A percentile compares a stretch with the other conserved stretches of the same genome.
phyloP scores from a whole-genome alignment of 345 rosid species.

The Syzygium jambos region DNA sequence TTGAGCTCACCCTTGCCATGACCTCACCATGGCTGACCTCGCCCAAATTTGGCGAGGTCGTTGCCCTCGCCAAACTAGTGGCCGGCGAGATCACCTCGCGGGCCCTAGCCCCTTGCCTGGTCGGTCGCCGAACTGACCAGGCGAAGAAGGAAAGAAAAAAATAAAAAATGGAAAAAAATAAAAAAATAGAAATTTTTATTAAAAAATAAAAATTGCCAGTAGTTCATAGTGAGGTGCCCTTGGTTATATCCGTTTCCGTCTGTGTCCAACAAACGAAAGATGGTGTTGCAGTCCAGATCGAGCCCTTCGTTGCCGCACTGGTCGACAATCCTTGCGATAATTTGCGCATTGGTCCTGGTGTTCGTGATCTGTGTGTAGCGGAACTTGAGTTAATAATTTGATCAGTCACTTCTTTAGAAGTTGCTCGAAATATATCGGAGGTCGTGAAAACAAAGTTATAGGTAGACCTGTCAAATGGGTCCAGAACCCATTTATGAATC shows the following conservation, averaged over 20 bases:
- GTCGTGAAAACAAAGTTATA: background rate
- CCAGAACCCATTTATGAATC: too few relatives aligned
- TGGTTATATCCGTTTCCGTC: slow-evolving; percentile 28
- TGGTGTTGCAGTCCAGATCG: slow-evolving; percentile 30
- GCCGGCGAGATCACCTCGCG: too few relatives aligned
- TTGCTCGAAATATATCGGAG: background rate
- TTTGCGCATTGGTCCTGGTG: slow-evolving; percentile 24
- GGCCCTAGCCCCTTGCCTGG: too few relatives aligned
- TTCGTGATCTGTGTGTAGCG: slow-evolving; percentile 28
- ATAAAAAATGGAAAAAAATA: too few relatives aligned
- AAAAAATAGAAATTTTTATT: too few relatives aligned
- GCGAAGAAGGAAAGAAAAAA: too few relatives aligned
- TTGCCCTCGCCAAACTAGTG: too few relatives aligned
- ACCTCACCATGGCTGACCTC: too few relatives aligned
- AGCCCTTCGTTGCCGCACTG: slow-evolving; percentile 58
- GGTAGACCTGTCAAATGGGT: too few relatives aligned
- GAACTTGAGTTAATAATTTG: background rate
- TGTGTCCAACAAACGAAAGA: slow-evolving; percentile 30
- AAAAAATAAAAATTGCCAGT: background rate
- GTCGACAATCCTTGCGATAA: slow-evolving; percentile 52
- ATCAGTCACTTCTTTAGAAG: background rate
- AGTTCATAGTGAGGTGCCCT: slow-evolving; percentile 22
- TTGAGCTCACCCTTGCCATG: too few relatives aligned
- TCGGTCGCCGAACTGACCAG: too few relatives aligned
- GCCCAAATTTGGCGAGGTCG: too few relatives aligned